Evolutionary conservation across 1,284 basidiomycete genomes (phyloP).

Genomic region (Flammula alnicola): DNA sequence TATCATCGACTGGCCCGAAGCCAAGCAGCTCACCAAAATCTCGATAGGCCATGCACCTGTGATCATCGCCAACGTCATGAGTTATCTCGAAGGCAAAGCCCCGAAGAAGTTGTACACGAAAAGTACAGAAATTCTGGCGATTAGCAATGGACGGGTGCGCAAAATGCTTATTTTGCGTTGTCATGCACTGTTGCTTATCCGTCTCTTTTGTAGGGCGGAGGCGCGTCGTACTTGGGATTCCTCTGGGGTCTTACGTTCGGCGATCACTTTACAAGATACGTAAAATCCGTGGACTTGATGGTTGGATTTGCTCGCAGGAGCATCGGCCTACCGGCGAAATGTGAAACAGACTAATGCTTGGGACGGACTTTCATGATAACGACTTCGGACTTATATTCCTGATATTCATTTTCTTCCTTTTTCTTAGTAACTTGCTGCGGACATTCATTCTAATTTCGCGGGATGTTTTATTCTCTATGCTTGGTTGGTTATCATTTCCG

Average conservation of each 20-base stretch:
- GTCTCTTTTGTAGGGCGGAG: constrained; percentile 40
- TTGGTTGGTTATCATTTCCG: too few species aligned
- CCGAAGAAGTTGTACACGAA: constrained; percentile 49
- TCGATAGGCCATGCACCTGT: constrained; percentile 46
- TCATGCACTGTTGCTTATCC: constrained; percentile 4
- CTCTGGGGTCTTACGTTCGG: constrained; percentile 50
- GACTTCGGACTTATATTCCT: too few species aligned
- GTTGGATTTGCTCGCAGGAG: constrained; percentile 17
- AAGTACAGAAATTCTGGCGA: constrained; percentile 50
- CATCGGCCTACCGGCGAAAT: too few species aligned
- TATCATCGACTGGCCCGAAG: constrained; percentile 61
- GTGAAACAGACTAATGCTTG: too few species aligned
- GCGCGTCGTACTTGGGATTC: constrained; percentile 45
- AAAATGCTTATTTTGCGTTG: background rate
- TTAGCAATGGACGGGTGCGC: constrained; percentile 50
- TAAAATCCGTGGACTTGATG: constrained; percentile 33
- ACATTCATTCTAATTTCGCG: too few species aligned
- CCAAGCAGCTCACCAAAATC: constrained; percentile 60
- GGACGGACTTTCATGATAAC: too few species aligned
- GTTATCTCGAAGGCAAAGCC: constrained; percentile 41
- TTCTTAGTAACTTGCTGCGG: too few species aligned
- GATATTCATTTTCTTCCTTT: too few species aligned
- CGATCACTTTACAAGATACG: constrained; percentile 35
- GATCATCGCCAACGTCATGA: constrained; percentile 50
- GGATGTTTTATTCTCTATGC: too few species aligned